A percentile compares a stretch with the other conserved stretches of the same genome.
These are phyloP conservation scores for Alopecurus myosuroides DNA, from an alignment of 176 grass and related monocot species.

Conservation along the genomic window DNA sequence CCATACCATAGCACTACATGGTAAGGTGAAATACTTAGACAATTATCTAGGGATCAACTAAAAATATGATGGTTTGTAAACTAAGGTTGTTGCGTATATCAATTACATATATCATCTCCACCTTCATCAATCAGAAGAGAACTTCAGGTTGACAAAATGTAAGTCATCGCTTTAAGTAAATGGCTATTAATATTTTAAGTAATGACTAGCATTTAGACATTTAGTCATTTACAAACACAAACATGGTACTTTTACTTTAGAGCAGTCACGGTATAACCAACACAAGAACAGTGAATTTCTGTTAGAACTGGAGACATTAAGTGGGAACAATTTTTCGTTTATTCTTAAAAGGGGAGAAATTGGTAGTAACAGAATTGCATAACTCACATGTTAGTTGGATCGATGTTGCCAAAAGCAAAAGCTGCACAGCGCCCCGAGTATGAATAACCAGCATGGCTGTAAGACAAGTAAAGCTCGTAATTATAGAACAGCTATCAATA, in stretches of 20 bases:
- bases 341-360: background rate
- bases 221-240: background rate
- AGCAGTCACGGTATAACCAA: background rate
- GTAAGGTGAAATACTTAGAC: background rate
- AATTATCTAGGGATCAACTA: background rate
- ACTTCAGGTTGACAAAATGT: background rate
- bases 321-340: background rate
- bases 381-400: constrained; percentile 85
- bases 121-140: background rate
- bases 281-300: background rate
- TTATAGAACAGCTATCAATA: background rate
- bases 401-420: constrained; percentile 97
- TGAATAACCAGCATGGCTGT: constrained; percentile 97
- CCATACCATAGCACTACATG: background rate
- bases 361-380: background rate
- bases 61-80: background rate
- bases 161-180: background rate
- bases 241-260: background rate
- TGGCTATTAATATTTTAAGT: background rate
- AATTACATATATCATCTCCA: background rate
- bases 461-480: constrained; percentile 22
- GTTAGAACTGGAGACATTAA: background rate
- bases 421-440: constrained; percentile 91
- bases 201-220: background rate
- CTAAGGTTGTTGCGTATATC: background rate